phyloP scores from a whole-genome alignment of 805 yeast genomes.

The Priceomyces carsonii region DNA sequence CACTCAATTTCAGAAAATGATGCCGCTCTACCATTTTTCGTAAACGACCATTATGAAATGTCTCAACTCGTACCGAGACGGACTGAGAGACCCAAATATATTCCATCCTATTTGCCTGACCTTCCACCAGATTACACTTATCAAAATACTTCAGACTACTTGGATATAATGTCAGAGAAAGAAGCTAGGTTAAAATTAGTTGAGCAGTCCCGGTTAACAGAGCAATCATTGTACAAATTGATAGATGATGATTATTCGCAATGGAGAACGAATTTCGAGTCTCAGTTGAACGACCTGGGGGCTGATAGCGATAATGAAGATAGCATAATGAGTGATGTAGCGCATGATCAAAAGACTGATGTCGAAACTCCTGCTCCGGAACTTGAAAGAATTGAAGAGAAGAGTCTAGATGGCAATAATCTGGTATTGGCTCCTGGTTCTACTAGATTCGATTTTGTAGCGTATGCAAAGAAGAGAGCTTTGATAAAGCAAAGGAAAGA shows the following conservation, averaged over 20 bases:
- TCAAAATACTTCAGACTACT: conserved; percentile 69
- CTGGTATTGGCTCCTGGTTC: conserved; percentile 1
- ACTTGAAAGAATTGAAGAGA: conserved; percentile 3
- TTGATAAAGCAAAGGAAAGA: conserved; percentile 32
- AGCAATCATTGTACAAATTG: conserved; percentile 68
- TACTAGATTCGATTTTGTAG: conserved; percentile 51
- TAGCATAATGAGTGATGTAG: conserved; percentile 22
- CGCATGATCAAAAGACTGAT: conserved; percentile 8
- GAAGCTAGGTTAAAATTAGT: conserved; percentile 70
- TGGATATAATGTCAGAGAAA: conserved; percentile 67
- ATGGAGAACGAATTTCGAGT: conserved; percentile 30
- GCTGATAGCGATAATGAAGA: conserved; percentile 18
- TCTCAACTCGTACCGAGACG: conserved; percentile 58
- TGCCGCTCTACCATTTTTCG: conserved; percentile 55
- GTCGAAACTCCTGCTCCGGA: conserved; percentile 9
- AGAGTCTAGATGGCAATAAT: conserved; percentile 2
- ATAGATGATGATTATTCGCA: conserved; percentile 39
- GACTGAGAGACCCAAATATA: conserved; percentile 38
- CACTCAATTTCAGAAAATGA: conserved; percentile 20
- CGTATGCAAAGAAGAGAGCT: conserved; percentile 53
- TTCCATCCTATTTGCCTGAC: conserved; percentile 80
- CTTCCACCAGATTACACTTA: conserved; percentile 95
- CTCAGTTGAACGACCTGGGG: conserved; percentile 15
- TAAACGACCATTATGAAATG: conserved; percentile 50
- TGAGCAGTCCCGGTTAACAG: conserved; percentile 79